phyloP scores from a whole-genome alignment of 495 filamentous ascomycete genomes.

The Trichocladium uniseriatum region DNA sequence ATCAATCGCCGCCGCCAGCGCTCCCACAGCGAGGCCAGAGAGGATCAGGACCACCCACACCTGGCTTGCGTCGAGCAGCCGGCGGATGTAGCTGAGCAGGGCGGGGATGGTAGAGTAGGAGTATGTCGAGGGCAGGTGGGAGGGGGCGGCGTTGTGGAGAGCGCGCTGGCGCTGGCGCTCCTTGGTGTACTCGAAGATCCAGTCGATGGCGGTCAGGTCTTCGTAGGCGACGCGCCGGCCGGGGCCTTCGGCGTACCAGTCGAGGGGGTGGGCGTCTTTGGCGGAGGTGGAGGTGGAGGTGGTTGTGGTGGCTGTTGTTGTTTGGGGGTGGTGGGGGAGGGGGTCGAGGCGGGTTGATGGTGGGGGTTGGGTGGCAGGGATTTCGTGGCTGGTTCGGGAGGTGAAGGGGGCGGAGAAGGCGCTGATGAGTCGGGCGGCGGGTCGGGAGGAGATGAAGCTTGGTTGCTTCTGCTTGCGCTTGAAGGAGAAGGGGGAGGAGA shows the following conservation, averaged over 20 bases:
- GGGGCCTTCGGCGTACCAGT: slow-evolving; percentile 89
- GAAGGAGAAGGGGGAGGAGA: slow-evolving; percentile 60
- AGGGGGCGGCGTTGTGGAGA: slow-evolving; percentile 57
- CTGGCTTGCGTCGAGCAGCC: slow-evolving; percentile 73
- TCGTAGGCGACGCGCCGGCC: slow-evolving; percentile 91
- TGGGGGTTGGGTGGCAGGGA: background rate
- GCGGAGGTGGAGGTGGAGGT: slow-evolving; percentile 2
- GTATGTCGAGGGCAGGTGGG: slow-evolving; percentile 31
- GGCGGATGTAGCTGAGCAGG: slow-evolving; percentile 60
- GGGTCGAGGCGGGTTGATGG: background rate
- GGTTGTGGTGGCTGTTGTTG: no score
- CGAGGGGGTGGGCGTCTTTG: slow-evolving; percentile 59
- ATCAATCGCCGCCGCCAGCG: slow-evolving; percentile 81
- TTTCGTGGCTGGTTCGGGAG: background rate
- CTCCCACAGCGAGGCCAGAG: slow-evolving; percentile 66
- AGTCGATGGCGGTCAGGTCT: slow-evolving; percentile 95
- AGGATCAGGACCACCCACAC: slow-evolving; percentile 81
- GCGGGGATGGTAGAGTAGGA: background rate
- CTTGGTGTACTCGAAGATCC: slow-evolving; percentile 98
- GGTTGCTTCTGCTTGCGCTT: slow-evolving; percentile 67
- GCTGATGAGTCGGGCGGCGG: slow-evolving; percentile 47
- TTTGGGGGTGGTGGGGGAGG: background rate
- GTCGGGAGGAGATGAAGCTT: slow-evolving; percentile 27
- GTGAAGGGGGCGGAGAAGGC: slow-evolving; percentile 40
- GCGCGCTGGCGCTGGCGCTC: slow-evolving; percentile 79